Evolutionary conservation across 2,329 filamentous ascomycete species (phyloP), one percentile per base, ranked within the genome.

Genomic region (Trichophyton benhamiae): DNA sequence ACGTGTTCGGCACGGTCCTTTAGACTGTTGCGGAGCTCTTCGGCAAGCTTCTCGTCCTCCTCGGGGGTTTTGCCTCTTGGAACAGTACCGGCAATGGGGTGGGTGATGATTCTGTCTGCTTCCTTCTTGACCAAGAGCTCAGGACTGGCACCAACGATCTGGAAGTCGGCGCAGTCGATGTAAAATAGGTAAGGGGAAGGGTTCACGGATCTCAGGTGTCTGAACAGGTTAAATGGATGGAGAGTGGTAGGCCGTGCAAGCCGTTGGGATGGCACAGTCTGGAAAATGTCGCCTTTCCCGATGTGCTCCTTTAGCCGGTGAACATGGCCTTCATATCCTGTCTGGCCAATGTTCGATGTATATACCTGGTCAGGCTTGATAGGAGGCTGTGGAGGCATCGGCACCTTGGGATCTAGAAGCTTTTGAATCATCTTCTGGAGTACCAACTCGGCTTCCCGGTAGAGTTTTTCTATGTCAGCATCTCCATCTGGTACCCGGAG

Each of bases 111-210:
- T 60, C 89, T 83, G 27, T 91, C 89, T 44, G 82, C 82, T 71
- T 96, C 91, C 66, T 88, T 86, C 77, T 96, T 96, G 70, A 96
- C 92, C 53, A 99, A 84, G 64, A 97, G 83, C 76, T 99, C 94
- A 0, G 94, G 94, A 62, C 89, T 95, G 44, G 94, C 94, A 63
- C 94, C 94, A 11, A 99, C 87, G 66, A 99, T 91, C 72, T 96
- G 89, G 76, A 99, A 97, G 70, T 89, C 87, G 63, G 83, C 82
- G 76, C 92, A 97, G 73, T 94, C 86, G 64, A 99, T 84, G 76
- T 91, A 99, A 80, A 99, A 99, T 41, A 99, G 84, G 75, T 99
- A 99, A 0, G 94, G 94, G 7, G 91, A 96, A 0, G 94, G 94
- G 72, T 99, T 99, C 70, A 97, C 89, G n/a, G 90, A 96, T 65